These are phyloP conservation scores for Pestalotiopsis sp. DNA, from an alignment of 2,329 filamentous ascomycete genomes.

Conservation along the genomic window DNA sequence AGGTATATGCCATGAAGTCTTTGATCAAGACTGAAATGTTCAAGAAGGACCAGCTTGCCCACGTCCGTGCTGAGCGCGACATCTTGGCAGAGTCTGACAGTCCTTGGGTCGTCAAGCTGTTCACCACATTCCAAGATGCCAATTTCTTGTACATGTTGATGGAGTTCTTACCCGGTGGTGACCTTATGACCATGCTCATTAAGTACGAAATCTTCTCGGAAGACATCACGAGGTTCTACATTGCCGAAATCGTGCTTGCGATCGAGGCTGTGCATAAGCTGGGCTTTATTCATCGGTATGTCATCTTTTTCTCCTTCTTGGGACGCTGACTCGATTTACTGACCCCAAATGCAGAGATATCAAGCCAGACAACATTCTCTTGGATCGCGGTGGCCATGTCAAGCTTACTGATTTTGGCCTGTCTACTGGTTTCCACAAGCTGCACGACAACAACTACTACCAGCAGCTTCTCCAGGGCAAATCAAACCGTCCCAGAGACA, in stretches of 20 bases:
- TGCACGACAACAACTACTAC: slow-evolving; percentile 98
- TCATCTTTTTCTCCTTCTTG: not conserved
- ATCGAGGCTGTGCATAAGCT: slow-evolving; percentile 98
- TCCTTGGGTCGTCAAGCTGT: slow-evolving; percentile 98
- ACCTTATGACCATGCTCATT: slow-evolving; percentile 99
- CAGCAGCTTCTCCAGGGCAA: slow-evolving; percentile 88
- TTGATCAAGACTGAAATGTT: slow-evolving; percentile 99
- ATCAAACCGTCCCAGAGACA: slow-evolving; percentile 74
- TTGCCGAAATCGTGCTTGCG: slow-evolving; percentile 96
- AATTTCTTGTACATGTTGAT: slow-evolving; percentile 99
- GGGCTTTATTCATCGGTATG: slow-evolving; percentile 94
- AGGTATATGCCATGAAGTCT: slow-evolving; percentile 98
- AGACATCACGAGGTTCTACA: slow-evolving; percentile 98
- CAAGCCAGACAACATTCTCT: slow-evolving; percentile 97
- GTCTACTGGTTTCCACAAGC: slow-evolving; percentile 96
- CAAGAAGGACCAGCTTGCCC: slow-evolving; percentile 96
- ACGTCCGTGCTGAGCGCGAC: slow-evolving; percentile 96
- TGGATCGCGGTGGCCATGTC: slow-evolving; percentile 94
- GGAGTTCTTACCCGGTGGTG: slow-evolving; percentile 97
- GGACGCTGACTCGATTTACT: not conserved
- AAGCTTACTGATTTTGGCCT: slow-evolving; percentile 98
- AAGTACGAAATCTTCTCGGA: slow-evolving; percentile 99
- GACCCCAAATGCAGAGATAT: slow-evolving; percentile 70
- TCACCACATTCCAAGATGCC: slow-evolving; percentile 94
- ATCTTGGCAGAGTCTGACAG: slow-evolving; percentile 99